Evolutionary conservation across 345 rosid genomes (phyloP).

Genomic region (Salix caprea): DNA sequence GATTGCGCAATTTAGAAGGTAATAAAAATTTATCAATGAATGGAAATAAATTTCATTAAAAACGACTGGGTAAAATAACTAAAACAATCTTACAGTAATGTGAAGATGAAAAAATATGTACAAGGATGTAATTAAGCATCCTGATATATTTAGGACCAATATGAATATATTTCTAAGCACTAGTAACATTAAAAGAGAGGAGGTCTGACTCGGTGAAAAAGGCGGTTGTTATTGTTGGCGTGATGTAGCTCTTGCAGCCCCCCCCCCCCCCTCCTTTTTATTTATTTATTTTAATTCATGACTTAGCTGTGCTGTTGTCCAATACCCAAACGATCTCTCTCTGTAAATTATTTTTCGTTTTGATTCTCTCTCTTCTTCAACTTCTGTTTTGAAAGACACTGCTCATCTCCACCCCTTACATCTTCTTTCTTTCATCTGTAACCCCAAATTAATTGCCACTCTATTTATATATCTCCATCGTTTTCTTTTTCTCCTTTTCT

Average conservation of each 20-base stretch:
- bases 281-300: neutral
- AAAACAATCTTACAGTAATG: neutral
- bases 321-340: neutral
- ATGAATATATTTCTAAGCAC: neutral
- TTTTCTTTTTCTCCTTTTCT: neutral
- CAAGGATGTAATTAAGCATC: neutral
- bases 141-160: neutral
- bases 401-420: neutral
- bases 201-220: neutral
- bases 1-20: neutral
- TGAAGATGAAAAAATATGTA: neutral
- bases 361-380: constrained; percentile 6
- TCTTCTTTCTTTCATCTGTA: neutral
- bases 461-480: neutral
- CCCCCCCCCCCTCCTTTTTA: neutral
- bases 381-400: neutral
- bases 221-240: neutral
- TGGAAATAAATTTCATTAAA: no score
- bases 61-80: no score
- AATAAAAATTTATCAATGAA: no score
- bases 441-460: neutral
- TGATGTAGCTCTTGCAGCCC: neutral
- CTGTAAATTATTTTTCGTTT: neutral
- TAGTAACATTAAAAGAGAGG: neutral
- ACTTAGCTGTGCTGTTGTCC: neutral